A percentile compares a stretch with the other conserved stretches of the same genome.
Evolutionary conservation across 176 grass and related monocot species (phyloP).

Genomic region (Carex littledalei): DNA sequence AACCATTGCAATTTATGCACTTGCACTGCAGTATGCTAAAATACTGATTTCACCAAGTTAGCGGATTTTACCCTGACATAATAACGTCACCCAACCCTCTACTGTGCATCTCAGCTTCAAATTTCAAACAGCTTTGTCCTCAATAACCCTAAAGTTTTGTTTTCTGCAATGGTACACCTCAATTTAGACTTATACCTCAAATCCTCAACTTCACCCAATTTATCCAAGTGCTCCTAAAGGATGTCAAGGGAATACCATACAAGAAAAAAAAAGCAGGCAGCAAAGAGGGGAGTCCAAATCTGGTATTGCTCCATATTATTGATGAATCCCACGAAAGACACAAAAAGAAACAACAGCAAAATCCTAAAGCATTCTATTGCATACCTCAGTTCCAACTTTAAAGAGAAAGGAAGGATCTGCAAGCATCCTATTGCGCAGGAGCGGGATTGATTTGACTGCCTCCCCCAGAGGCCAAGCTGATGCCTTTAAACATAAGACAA

Average conservation of each 20-base stretch:
- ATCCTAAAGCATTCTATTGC: neutral
- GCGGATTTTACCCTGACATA: neutral
- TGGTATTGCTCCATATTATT: neutral
- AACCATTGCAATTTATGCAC: neutral
- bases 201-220: neutral
- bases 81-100: slow-evolving; percentile 2
- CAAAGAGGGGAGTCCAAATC: neutral
- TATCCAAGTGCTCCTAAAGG: neutral
- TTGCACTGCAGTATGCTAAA: neutral
- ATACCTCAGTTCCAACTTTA: slow-evolving; percentile 82
- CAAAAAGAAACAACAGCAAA: neutral
- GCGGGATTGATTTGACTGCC: slow-evolving; percentile 44
- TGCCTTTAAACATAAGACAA: slow-evolving; percentile 34
- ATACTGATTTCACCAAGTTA: neutral
- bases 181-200: neutral
- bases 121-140: neutral
- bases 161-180: neutral
- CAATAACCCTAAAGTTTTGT: neutral
- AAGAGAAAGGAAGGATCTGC: slow-evolving; percentile 93
- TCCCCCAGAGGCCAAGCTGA: slow-evolving; percentile 69
- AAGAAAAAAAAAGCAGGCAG: neutral
- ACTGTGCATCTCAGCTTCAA: neutral
- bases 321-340: neutral
- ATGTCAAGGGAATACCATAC: neutral
- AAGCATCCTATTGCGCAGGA: slow-evolving; percentile 86